Evolutionary conservation across 148 eudicot species (phyloP), one percentile per base, ranked within the genome.

Genomic region (Vaccinium corymbosum): DNA sequence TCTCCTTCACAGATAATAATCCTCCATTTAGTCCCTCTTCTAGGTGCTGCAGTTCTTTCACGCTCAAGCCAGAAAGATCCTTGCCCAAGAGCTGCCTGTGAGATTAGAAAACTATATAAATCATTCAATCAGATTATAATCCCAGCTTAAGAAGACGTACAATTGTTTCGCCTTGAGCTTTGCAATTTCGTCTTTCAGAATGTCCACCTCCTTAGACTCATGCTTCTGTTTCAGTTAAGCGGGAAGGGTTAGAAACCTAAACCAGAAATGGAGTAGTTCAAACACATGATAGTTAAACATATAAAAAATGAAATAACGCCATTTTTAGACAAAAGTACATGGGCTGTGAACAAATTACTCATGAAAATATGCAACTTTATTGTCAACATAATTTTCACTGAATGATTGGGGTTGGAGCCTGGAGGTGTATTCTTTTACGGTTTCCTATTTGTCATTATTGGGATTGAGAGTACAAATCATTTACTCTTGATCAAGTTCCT

Each of bases 41-140:
- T 27, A 93, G 87, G 29, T 89, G 87, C 49, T 89, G 92, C 86
- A 95, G 66, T 72, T 93, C 96, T 78, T 88, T 87, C 38, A 90
- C 52, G 87, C 88, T 85, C 87, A 92, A 50, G 76, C 92, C 93
- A 17, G 84, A 80, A 78, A 93, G 88, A 79, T 93, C 95, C 85
- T 91, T 91, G 55, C 96, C 98, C 90, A 91, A 81, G 27, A 95
- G 79, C 79, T 85, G 91, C 93, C 98, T 94, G 89, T 78, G 84
- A 10, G 32, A 86, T 29, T n/a, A 81, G 27, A 48, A 42, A 27
- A 32, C 52, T 56, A 49, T 17, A 76, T n/a, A 79, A 10, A 51
- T 15, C 59, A 9, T 11, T 5, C 17, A 56, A 73, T 32, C 74
- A 38, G n/a, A 71, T 25, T 17, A 52, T 12, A 27, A 20, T 52